Base-by-base conservation (phyloP, 306 rosid species). In the Gastrolobium villosum region DNA sequence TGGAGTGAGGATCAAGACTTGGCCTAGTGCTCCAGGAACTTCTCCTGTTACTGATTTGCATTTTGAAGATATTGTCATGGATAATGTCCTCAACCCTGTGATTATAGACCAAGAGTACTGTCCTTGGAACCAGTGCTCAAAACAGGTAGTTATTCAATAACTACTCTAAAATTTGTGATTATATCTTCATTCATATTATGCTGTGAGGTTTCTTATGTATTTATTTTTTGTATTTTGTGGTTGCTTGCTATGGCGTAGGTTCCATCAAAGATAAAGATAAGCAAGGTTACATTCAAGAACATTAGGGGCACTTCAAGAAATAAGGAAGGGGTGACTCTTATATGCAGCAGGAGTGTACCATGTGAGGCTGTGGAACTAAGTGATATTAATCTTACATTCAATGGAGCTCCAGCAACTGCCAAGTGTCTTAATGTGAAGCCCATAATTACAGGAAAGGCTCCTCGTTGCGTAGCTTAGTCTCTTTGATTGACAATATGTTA, bases 31-130 rank as follows among this genome's bases (percentile, higher is more conserved):
- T 20, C 26, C 26, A 20, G 26, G 26, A 20, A 20, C 26, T 20
- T 59, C 43, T 3, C 3, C 15, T 1, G 77, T 56, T 45, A 36
- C 87, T 0, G 34, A 89, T 50, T 50, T 89, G 45, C 77, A 59
- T 52, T 82, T 84, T 45, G 85, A 75, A 50, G 81, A 89, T 50
- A 65, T 87, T 45, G 75, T 7, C 43, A 82, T 90, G 93, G 4
- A 10, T 0, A 26, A 85, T 39, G 93, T 88, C n/a, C 1, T 1
- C 4, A 79, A 70, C 52, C 91, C 91, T 0, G 14, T 90, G 10
- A 7, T 88, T 31, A 70, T 87, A 2, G 90, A 90, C 57, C 93
- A 88, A 78, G 86, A 77, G 35, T 87, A 91, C 31, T 88, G 93
- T 75, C 92, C 93, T 5, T 82, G 76, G 75, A 81, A 84, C 34